phyloP scores from a whole-genome alignment of 2,329 filamentous ascomycete genomes.

The Cryphonectria naterciae region DNA sequence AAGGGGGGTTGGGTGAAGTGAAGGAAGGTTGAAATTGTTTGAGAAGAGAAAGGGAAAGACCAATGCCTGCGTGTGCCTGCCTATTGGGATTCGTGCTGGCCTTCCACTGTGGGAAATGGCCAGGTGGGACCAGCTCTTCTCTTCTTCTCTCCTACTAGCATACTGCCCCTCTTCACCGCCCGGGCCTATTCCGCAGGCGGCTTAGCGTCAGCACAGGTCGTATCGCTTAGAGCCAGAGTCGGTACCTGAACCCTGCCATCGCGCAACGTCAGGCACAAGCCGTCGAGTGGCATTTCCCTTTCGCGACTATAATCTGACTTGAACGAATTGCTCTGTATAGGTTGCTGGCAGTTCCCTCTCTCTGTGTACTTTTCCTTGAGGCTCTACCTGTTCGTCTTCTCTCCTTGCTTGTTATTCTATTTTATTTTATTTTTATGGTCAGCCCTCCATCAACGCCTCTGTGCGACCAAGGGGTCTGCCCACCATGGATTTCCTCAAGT shows the following conservation, averaged over 20 bases:
- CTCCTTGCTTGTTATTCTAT: background rate
- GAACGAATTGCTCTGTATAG: background rate
- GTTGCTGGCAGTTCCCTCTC: background rate
- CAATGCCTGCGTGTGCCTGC: constrained; percentile 26
- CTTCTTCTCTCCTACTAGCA: constrained; percentile 5
- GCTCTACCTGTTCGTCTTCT: background rate
- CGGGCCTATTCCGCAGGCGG: background rate
- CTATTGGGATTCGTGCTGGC: constrained; percentile 21
- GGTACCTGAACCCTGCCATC: constrained; percentile 4
- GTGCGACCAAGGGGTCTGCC: constrained; percentile 16
- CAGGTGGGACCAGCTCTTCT: constrained; percentile 14
- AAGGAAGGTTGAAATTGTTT: constrained; percentile 10
- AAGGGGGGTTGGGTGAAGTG: background rate
- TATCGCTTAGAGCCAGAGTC: background rate
- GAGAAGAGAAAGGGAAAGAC: constrained; percentile 17
- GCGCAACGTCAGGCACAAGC: constrained; percentile 11
- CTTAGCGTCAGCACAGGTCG: constrained; percentile 15
- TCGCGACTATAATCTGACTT: constrained; percentile 2
- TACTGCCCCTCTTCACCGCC: constrained; percentile 29
- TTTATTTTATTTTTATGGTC: constrained; percentile 18
- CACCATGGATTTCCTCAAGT: constrained; percentile 95
- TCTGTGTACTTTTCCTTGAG: background rate
- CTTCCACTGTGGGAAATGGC: background rate
- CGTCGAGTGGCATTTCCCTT: constrained; percentile 12
- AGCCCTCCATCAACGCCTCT: constrained; percentile 12